Evolutionary conservation across 805 yeast genomes (phyloP), one percentile per base, ranked within the genome.

Genomic region (Cyberlindnera lachancei): DNA sequence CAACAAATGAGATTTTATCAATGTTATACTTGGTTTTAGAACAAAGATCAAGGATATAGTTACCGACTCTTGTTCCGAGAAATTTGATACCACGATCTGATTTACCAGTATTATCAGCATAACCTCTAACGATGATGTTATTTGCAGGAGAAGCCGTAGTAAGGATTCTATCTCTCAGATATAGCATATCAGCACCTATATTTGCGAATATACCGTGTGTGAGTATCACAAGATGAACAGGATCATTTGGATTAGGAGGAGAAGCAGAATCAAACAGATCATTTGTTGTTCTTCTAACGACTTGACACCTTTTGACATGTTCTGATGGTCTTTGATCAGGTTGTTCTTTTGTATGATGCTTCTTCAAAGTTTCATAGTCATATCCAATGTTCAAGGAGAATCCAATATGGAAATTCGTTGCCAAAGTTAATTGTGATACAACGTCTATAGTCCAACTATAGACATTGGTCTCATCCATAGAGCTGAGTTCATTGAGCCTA

Each of bases 151-250:
- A 42, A 36, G 29, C 46, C 29, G 6, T 36, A 18, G 60, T 53
- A 41, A 84, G 92, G 12, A 92, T 73, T 45, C 68, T 69, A 48
- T 92, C 97, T 44, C 87, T 87, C 35, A 90, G 48, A 47, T 79
- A 88, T 14, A 84, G 66, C 94, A 92, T 75, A 55, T 92, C 98
- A 9, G 95, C 86, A 2, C 92, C 79, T 5, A 79, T 71, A 48
- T 88, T 92, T 2, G 96, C 84, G 49, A 86, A 94, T 17, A 92
- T 68, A 0, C 98, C 98, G 55, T 92, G 98, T 0, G 96, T 86
- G 10, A 88, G 45, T 4, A 92, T 65, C 3, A 90, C 92, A 35
- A 92, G 61, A 61, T 92, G 98, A 11, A 79, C 71, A 0, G 94
- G 92, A 36, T 58, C 55, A 5, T 60, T 47, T 0, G 66, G 59